A percentile compares a stretch with the other conserved stretches of the same genome.
Evolutionary conservation across 768 basidiomycete species (phyloP).

Genomic region (Podaxis mareebaensis): DNA sequence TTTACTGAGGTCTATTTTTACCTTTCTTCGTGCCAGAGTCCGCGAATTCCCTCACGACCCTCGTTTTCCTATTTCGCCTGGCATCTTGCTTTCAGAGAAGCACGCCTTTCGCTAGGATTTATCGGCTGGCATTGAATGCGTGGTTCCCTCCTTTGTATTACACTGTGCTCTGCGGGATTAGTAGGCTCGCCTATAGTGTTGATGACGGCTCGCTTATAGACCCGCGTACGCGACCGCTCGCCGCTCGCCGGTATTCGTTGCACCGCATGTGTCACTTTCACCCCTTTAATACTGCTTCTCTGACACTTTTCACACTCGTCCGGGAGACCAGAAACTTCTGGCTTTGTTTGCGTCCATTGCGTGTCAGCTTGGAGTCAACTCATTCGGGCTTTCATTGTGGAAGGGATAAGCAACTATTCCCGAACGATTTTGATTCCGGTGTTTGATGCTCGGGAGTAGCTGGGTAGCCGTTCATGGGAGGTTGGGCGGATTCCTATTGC

Average conservation of each 20-base stretch:
- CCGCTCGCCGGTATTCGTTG: neutral
- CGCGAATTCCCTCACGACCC: neutral
- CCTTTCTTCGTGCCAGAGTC: neutral
- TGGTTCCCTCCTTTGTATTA: neutral
- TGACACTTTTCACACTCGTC: too few relatives aligned
- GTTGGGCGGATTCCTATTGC: neutral
- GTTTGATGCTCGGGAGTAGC: neutral
- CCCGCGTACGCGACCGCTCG: constrained; percentile 1
- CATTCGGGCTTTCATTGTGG: neutral
- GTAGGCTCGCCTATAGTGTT: neutral
- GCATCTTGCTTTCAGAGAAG: neutral
- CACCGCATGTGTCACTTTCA: neutral
- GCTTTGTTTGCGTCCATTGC: too few relatives aligned
- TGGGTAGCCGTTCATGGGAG: neutral
- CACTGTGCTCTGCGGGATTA: neutral
- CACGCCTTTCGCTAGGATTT: neutral
- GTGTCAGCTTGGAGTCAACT: neutral
- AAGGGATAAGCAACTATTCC: constrained; percentile 5
- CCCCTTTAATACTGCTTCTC: too few relatives aligned
- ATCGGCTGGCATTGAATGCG: neutral
- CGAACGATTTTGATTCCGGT: neutral
- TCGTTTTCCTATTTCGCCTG: neutral
- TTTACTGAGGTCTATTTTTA: neutral
- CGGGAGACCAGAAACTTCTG: too few relatives aligned
- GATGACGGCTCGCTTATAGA: neutral